Evolutionary conservation across 2,329 filamentous ascomycete genomes (phyloP).

Genomic region (Sordariomycetes sp.): DNA sequence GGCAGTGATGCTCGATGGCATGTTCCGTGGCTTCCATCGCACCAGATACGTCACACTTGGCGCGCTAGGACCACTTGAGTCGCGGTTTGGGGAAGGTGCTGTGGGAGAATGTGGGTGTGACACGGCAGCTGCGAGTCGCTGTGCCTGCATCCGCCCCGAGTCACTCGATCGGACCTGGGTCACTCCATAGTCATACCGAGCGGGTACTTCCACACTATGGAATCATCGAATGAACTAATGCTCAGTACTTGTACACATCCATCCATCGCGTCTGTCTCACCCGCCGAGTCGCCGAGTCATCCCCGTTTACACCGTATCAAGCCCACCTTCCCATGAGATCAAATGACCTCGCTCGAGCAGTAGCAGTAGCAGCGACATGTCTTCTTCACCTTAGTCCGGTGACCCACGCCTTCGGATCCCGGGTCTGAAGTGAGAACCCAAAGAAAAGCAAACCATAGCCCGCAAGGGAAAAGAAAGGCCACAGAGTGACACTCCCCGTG

Average conservation of each 20-base stretch:
- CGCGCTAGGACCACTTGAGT: not conserved
- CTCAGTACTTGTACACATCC: too few relatives aligned
- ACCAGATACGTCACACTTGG: not conserved
- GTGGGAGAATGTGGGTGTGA: not conserved
- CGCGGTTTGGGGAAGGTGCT: not conserved
- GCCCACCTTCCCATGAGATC: not conserved
- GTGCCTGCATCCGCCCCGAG: not conserved
- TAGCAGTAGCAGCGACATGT: conserved; percentile 24
- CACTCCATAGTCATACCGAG: too few relatives aligned
- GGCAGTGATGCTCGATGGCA: not conserved
- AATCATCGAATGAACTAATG: too few relatives aligned
- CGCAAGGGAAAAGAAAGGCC: too few relatives aligned
- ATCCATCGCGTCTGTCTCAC: too few relatives aligned
- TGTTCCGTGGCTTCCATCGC: not conserved
- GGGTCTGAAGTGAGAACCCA: conserved; percentile 38
- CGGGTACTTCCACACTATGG: too few relatives aligned
- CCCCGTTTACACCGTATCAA: not conserved
- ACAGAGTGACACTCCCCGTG: not conserved
- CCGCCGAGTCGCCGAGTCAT: too few relatives aligned
- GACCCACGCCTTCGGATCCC: conserved; percentile 42
- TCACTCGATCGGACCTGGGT: too few relatives aligned
- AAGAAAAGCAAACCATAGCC: not conserved
- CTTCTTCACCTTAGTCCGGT: conserved; percentile 51
- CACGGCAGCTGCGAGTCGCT: not conserved
- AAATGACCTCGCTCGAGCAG: not conserved